These are phyloP conservation scores for Picochlorum sp. DNA, from an alignment of 139 green algal species.

Conservation along the genomic window DNA sequence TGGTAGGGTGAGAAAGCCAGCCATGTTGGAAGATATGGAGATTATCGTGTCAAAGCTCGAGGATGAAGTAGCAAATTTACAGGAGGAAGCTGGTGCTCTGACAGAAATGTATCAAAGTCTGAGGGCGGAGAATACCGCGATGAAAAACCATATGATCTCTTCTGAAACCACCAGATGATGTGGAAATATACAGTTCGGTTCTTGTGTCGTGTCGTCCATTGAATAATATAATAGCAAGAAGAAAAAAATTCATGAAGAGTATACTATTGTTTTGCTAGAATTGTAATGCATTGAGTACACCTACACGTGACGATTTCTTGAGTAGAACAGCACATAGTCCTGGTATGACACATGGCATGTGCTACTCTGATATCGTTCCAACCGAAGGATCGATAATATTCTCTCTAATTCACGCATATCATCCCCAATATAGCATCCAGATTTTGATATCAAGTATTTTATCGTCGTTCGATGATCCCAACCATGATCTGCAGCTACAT, in stretches of 20 bases:
- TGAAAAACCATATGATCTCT: background rate
- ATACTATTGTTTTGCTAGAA: too few relatives aligned
- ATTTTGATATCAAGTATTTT: conserved; percentile 58
- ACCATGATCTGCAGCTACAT: conserved; percentile 51
- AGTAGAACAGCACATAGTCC: background rate
- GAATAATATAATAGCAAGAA: too few relatives aligned
- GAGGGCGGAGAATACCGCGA: background rate
- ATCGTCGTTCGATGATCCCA: conserved; percentile 42
- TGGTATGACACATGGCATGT: background rate
- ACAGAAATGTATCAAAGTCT: background rate
- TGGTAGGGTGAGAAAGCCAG: background rate
- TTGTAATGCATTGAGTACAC: too few relatives aligned
- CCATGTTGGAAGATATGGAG: conserved; percentile 7
- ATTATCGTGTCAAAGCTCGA: background rate
- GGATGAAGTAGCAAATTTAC: background rate
- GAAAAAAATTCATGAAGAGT: too few relatives aligned
- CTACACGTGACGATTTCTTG: background rate
- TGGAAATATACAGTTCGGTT: too few relatives aligned
- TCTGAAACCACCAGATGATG: background rate
- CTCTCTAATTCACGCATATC: background rate
- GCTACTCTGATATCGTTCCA: conserved; percentile 2
- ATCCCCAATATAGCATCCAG: conserved; percentile 27
- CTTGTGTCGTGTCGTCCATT: too few relatives aligned
- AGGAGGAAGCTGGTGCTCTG: background rate
- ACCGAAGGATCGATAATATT: background rate